Base-by-base conservation (phyloP, 352 stramenopile genomes). In the Thalassiosira allenii region DNA sequence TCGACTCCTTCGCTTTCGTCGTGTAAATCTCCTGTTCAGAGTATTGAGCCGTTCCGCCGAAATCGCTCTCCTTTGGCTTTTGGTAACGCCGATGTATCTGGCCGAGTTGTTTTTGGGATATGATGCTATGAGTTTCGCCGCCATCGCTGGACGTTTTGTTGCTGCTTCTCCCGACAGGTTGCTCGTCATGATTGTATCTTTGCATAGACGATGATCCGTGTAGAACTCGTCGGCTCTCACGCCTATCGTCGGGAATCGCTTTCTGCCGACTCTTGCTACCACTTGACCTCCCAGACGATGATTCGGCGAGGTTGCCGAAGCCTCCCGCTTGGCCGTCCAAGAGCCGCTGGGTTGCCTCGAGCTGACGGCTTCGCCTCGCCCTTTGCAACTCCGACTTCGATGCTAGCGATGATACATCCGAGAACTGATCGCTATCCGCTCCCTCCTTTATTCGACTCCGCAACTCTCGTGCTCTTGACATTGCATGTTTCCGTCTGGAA, bases 341-440 rank as follows among this genome's bases (percentile, higher is more conserved):
- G 2, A 86, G 71, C 14, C 74, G 71, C 30, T 86, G 71, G 25
- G 79, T 86, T 49, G 63, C 79, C 40, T 82, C 79, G 25, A 86
- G 62, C 62, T 86, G 79, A 32, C 72, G 58, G 44, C 23, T 76
- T 29, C 79, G 49, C n/a, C 66, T 27, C 34, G 81, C 65, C 37
- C 79, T 32, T 44, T 86, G 79, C n/a, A 80, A 29, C 33, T 86
- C 72, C 3, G 61, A 69, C 44, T 67, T 78, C 3, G 70, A 79
- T 51, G 66, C 27, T 1, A 78, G 17, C 2, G 49, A 56, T 6
- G 66, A 52, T 5, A 34, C 2, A 43, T 80, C 69, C 2, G 23
- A 44, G 14, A n/a, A 12, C 23, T 70, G 30, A 53, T 74, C 34
- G 22, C 17, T 51, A 6, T 71, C 20, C 30, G 53, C 52, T 12